These are phyloP conservation scores for Naematelia aurantialba DNA, from an alignment of 768 basidiomycete species.

Conservation along the genomic window DNA sequence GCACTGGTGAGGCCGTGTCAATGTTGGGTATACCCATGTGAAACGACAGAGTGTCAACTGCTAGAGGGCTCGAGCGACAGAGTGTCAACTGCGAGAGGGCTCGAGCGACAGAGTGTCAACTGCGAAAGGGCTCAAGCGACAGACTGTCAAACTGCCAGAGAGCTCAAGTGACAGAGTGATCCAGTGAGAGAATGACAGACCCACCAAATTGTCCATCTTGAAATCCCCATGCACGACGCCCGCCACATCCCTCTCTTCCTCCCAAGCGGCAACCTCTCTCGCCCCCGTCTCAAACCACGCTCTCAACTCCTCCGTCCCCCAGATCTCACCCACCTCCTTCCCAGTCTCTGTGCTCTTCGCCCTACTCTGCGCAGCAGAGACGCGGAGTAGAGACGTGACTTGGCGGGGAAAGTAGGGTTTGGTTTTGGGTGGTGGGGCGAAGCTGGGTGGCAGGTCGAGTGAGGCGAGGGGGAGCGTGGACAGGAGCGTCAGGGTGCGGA, in stretches of 20 bases:
- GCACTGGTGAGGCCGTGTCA: too few relatives aligned
- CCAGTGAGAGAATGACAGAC: slow-evolving; percentile 11
- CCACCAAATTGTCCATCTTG: slow-evolving; percentile 90
- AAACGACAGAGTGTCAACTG: too few relatives aligned
- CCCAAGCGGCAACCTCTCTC: slow-evolving; percentile 65
- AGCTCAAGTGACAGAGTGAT: not conserved
- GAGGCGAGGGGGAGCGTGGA: slow-evolving; percentile 58
- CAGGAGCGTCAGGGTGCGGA: slow-evolving; percentile 37
- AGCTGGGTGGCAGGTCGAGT: slow-evolving; percentile 60
- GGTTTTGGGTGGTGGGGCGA: slow-evolving; percentile 35
- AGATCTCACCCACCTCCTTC: slow-evolving; percentile 63
- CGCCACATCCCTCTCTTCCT: slow-evolving; percentile 66
- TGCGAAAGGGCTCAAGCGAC: not conserved
- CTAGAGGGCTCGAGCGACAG: too few relatives aligned
- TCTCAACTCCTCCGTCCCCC: slow-evolving; percentile 67
- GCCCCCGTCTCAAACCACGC: slow-evolving; percentile 63
- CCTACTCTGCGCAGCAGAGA: slow-evolving; percentile 73
- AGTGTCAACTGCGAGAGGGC: too few relatives aligned
- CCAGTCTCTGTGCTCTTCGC: slow-evolving; percentile 64
- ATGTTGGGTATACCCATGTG: too few relatives aligned
- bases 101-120: too few relatives aligned
- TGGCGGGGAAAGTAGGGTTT: slow-evolving; percentile 85
- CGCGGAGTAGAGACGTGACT: slow-evolving; percentile 77
- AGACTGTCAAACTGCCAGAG: not conserved
- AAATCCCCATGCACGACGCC: slow-evolving; percentile 89